Percentiles rank a stretch among this genome's conserved stretches.
These are phyloP conservation scores for Harrya chromipes DNA, from an alignment of 768 basidiomycete genomes.

Conservation along the genomic window DNA sequence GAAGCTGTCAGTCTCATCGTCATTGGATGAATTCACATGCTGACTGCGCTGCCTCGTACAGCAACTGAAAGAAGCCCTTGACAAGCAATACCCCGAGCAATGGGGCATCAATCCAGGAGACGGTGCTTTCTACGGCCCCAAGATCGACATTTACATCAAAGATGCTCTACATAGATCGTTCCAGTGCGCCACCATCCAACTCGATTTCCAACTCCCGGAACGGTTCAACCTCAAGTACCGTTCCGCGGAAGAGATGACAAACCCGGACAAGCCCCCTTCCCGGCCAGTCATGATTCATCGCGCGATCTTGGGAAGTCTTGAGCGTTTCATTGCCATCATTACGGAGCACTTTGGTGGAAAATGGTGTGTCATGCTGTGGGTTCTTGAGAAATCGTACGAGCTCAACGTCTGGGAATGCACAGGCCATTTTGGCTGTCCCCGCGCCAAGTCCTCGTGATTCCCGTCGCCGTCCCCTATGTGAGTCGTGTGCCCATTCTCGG, in stretches of 20 bases:
- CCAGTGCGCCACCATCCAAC: conserved; percentile 98
- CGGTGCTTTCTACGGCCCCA: conserved; percentile 99
- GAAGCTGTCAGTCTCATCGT: conserved; percentile 57
- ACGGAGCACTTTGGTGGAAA: conserved; percentile 98
- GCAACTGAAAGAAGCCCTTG: conserved; percentile 83
- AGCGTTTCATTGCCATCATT: conserved; percentile 95
- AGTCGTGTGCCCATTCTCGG: conserved; percentile 32
- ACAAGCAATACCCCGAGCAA: conserved; percentile 79
- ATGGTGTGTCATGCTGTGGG: conserved; percentile 55
- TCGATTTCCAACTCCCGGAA: conserved; percentile 97
- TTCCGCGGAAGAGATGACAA: conserved; percentile 57
- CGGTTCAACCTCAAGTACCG: conserved; percentile 95
- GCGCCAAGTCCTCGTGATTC: conserved; percentile 92
- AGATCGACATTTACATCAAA: conserved; percentile 95
- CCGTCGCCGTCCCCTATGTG: conserved; percentile 87
- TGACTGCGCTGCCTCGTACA: conserved; percentile 29
- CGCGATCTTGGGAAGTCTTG: conserved; percentile 90
- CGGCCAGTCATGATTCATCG: conserved; percentile 98
- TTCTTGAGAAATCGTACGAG: neutral
- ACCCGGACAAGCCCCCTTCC: conserved; percentile 50
- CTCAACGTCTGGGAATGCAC: neutral
- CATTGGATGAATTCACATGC: neutral
- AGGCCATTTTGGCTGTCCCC: conserved; percentile 99
- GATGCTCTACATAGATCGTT: conserved; percentile 91
- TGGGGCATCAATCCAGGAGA: conserved; percentile 96